Evolutionary conservation across 345 rosid species (phyloP).

Genomic region (Hibiscus tridactylites): DNA sequence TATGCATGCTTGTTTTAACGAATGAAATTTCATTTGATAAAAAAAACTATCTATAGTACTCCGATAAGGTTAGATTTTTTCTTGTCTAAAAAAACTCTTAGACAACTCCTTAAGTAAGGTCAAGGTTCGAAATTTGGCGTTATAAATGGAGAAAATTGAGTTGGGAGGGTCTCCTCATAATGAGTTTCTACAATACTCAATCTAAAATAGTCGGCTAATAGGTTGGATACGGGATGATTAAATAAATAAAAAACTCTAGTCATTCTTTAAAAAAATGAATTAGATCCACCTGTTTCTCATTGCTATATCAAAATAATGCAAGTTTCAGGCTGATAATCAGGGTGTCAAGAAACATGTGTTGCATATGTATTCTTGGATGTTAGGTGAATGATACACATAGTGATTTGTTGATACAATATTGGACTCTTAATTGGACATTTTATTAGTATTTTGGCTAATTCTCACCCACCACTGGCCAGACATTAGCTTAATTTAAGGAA

Average conservation of each 20-base stretch:
- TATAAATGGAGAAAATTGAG: no score
- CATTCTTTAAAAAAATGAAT: neutral
- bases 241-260: no score
- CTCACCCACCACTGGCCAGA: neutral
- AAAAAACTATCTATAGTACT: neutral
- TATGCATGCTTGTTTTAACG: no score
- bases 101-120: no score
- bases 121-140: no score
- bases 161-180: no score
- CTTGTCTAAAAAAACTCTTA: neutral
- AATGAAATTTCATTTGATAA: no score
- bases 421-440: neutral
- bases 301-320: neutral
- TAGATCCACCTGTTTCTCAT: neutral
- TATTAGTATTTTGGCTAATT: neutral
- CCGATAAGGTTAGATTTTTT: neutral
- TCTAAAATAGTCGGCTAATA: no score
- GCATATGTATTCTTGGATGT: neutral
- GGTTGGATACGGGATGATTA: no score
- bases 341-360: neutral
- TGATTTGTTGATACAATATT: neutral
- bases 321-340: neutral
- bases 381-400: neutral
- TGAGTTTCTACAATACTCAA: no score
- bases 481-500: neutral